Evolutionary conservation across 2,329 filamentous ascomycete genomes (phyloP).

Genomic region (Chaetomium sp.): DNA sequence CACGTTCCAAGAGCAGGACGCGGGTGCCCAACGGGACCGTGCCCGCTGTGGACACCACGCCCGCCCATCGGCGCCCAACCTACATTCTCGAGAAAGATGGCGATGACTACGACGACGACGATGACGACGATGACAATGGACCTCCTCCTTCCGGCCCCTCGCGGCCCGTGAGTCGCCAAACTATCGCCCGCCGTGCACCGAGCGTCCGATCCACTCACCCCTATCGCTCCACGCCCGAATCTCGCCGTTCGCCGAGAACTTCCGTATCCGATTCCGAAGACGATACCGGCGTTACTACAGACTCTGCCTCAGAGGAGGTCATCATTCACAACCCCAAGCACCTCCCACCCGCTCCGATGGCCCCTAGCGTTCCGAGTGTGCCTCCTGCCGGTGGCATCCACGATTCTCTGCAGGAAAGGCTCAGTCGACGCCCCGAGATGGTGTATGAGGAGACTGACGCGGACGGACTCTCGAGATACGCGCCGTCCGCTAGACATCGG

Average conservation of each 20-base stretch:
- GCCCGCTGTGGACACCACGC: constrained; percentile 24
- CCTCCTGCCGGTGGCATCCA: constrained; percentile 5
- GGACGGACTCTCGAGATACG: constrained; percentile 20
- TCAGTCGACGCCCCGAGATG: constrained; percentile 19
- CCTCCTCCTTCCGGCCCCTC: constrained; percentile 16
- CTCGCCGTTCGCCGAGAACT: constrained; percentile 22
- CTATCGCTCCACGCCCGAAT: constrained; percentile 33
- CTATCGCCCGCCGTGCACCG: constrained; percentile 15
- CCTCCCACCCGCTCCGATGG: constrained; percentile 18
- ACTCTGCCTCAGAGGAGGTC: constrained; percentile 29
- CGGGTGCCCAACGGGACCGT: constrained; percentile 28
- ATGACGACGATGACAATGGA: constrained; percentile 20
- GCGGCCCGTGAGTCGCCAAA: constrained; percentile 26
- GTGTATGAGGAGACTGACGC: constrained; percentile 22
- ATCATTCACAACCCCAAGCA: constrained; percentile 19
- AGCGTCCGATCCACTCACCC: constrained; percentile 32
- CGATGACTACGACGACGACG: constrained; percentile 23
- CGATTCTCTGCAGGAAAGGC: constrained; percentile 17
- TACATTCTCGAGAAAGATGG: constrained; percentile 24
- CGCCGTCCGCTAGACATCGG: constrained; percentile 16
- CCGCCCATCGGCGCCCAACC: constrained; percentile 22
- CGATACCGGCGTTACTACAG: constrained; percentile 33
- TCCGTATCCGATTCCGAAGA: constrained; percentile 35
- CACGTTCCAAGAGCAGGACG: constrained; percentile 24
- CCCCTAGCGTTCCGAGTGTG: constrained; percentile 24